Conservation (phyloP, 1,284 basidiomycete species). For the Pseudozyma tsukubaensis region DNA sequence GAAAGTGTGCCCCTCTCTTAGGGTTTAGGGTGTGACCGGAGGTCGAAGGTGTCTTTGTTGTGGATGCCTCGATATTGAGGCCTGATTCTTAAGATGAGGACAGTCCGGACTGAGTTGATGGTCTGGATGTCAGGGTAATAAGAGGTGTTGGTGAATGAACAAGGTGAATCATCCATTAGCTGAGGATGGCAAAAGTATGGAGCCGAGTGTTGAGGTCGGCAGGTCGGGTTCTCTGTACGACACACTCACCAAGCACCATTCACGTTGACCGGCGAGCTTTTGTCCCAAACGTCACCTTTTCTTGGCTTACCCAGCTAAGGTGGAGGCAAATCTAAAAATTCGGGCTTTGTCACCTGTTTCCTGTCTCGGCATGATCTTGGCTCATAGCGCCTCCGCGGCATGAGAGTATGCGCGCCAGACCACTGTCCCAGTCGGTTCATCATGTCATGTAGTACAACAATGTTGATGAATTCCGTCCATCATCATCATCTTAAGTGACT, state of each 20-base stretch:
- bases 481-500: no score
- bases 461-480: no score
- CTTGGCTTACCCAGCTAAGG: conserved; percentile 5
- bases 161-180: conserved; percentile 19
- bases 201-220: not conserved
- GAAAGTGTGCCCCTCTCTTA: not conserved
- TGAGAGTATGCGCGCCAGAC: not conserved
- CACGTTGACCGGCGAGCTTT: not conserved
- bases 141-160: not conserved
- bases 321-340: conserved; percentile 3
- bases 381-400: conserved; percentile 12
- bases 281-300: conserved; percentile 14
- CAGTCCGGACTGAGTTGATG: not conserved
- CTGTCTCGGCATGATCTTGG: not conserved
- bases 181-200: not conserved
- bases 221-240: not conserved
- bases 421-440: no score
- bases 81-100: no score
- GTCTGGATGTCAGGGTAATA: conserved; percentile 2
- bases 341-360: conserved; percentile 3
- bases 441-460: no score
- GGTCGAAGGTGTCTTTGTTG: not conserved
- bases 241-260: conserved; percentile 15
- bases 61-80: not conserved
- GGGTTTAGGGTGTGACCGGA: not conserved